Evolutionary conservation across 179 eudicot species (phyloP).

Genomic region (Beta corolliflora): DNA sequence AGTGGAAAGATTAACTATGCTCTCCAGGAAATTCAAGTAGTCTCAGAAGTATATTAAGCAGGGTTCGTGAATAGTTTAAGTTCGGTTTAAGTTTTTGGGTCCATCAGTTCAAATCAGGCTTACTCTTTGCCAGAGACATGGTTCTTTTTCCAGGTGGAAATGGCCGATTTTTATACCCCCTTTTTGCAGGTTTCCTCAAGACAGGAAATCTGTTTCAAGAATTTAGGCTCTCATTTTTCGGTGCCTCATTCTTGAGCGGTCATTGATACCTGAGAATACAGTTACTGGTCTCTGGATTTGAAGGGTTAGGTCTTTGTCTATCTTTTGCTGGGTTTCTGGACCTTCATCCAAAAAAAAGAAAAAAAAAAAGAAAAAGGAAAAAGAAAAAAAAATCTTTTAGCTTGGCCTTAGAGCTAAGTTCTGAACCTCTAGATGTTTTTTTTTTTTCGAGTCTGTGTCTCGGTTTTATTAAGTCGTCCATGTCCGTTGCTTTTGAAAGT

Average conservation of each 20-base stretch:
- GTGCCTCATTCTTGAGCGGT: slow-evolving; percentile 27
- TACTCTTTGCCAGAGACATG: slow-evolving; percentile 28
- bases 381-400: slow-evolving; percentile 3
- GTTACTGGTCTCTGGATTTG: slow-evolving; percentile 31
- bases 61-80: slow-evolving; percentile 31
- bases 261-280: slow-evolving; percentile 40
- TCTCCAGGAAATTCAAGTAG: slow-evolving; percentile 12
- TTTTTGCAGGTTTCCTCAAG: slow-evolving; percentile 55
- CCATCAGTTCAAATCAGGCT: slow-evolving; percentile 44
- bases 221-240: background rate
- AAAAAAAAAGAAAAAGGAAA: background rate
- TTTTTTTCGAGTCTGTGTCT: slow-evolving; percentile 22
- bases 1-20: background rate
- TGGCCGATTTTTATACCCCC: slow-evolving; percentile 28
- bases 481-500: slow-evolving; percentile 47
- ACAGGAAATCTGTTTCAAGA: slow-evolving; percentile 43
- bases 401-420: slow-evolving; percentile 10
- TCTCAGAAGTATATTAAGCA: slow-evolving; percentile 23
- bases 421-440: background rate
- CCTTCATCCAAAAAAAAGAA: background rate
- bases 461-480: slow-evolving; percentile 36
- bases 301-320: slow-evolving; percentile 31
- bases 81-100: slow-evolving; percentile 52
- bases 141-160: slow-evolving; percentile 55
- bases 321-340: slow-evolving; percentile 39